A percentile compares a stretch with the other conserved stretches of the same genome.
Evolutionary conservation across 208 protist species (phyloP).

Genomic region (Wallacemonas collosoma): DNA sequence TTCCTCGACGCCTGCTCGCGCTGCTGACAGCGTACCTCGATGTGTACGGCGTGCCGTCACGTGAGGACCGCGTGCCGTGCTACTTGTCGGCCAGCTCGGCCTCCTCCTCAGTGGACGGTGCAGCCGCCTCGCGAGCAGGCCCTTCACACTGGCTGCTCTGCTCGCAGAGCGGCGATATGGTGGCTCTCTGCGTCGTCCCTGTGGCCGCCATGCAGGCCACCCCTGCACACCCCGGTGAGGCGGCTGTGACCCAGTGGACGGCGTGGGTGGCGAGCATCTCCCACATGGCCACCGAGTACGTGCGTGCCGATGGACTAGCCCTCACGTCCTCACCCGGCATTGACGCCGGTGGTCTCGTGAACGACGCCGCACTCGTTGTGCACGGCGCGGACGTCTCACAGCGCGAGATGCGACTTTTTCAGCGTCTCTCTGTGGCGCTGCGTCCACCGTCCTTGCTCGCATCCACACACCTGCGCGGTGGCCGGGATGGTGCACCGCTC

Average conservation of each 20-base stretch:
- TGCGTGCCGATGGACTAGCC: background rate
- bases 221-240: background rate
- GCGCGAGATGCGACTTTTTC: background rate
- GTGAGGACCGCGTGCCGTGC: background rate
- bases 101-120: background rate
- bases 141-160: slow-evolving; percentile 9
- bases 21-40: slow-evolving; percentile 12
- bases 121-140: background rate
- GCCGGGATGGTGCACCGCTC: background rate
- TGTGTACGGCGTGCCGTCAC: slow-evolving; percentile 10
- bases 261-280: slow-evolving; percentile 1
- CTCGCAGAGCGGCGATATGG: background rate
- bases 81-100: background rate
- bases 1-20: slow-evolving; percentile 7
- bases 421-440: background rate
- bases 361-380: background rate
- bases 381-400: slow-evolving; percentile 9
- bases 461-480: background rate
- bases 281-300: background rate
- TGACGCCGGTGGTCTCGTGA: background rate
- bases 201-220: background rate
- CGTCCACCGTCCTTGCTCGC: background rate
- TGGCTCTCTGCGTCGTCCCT: slow-evolving; percentile 2
- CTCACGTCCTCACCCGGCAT: background rate
- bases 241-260: background rate